These are phyloP conservation scores for Zygosaccharomyces gambellarensis DNA, from an alignment of 805 yeast species.

Conservation along the genomic window DNA sequence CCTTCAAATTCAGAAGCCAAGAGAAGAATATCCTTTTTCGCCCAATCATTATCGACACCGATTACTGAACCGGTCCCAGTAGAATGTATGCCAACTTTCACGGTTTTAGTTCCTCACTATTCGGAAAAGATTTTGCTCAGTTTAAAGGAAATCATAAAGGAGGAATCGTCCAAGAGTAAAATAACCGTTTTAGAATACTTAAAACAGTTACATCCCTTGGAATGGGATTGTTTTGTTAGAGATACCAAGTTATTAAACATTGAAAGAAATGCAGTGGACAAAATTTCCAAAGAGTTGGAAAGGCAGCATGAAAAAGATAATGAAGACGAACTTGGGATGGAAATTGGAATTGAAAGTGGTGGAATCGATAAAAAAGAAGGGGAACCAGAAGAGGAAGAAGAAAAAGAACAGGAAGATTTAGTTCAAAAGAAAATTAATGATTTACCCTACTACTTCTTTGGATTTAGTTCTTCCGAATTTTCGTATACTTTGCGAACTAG, in stretches of 20 bases:
- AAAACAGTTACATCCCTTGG: constrained; percentile 63
- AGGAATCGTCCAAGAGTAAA: constrained; percentile 52
- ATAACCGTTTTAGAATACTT: constrained; percentile 76
- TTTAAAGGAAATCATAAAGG: constrained; percentile 72
- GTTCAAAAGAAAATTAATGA: constrained; percentile 48
- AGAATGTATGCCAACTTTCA: constrained; percentile 70
- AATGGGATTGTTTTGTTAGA: constrained; percentile 76
- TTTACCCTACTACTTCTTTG: constrained; percentile 65
- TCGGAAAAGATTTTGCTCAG: constrained; percentile 74
- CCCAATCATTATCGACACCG: constrained; percentile 83
- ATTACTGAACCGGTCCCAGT: constrained; percentile 68
- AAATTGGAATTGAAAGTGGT: not conserved
- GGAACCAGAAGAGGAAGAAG: constrained; percentile 1
- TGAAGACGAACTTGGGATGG: constrained; percentile 33
- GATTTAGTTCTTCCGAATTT: constrained; percentile 63
- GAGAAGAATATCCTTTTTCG: constrained; percentile 80
- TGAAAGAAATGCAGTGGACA: constrained; percentile 39
- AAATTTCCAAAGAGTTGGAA: constrained; percentile 9
- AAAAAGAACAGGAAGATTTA: constrained; percentile 15
- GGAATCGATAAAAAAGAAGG: not conserved
- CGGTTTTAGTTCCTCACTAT: constrained; percentile 84
- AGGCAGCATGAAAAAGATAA: constrained; percentile 14
- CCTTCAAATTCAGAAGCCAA: constrained; percentile 70
- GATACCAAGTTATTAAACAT: constrained; percentile 65
- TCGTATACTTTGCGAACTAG: constrained; percentile 66